Evolutionary conservation across 805 yeast genomes (phyloP), one percentile per base, ranked within the genome.

Genomic region (Candida boidinii): DNA sequence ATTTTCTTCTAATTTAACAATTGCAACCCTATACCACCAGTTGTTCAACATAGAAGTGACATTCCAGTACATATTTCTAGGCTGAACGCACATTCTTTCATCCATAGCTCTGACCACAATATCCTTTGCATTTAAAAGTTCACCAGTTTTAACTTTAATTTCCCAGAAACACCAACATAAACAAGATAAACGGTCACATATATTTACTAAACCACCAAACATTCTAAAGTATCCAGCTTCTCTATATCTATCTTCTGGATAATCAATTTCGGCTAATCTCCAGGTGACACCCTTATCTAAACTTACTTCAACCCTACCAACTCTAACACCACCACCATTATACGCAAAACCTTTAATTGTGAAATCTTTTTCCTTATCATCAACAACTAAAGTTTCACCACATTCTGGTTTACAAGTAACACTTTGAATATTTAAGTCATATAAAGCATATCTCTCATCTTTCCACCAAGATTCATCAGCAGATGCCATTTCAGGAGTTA

Each of bases 101-200:
- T 57, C 62, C 62, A 57, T 57, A 0, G 49, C 60, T 30, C 62
- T 46, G 5, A 57, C 62, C 4, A 57, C 32, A 11, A 57, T 44
- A 27, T 54, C 60, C 30, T 48, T 44, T 2, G 61, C 42, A 2
- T 23, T 28, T 12, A 34, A 23, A 16, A 56, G 28, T 3, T 45
- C 48, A 6, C 33, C 17, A 11, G 39, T 41, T 2, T 45, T 38
- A 6, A 57, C 41, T 9, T 48, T 43, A 4, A 54, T 15, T 11
- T 44, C 41, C 62, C 62, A 57, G 32, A 56, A 56, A 30, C 60
- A 56, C 62, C 62, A 57, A 34, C 60, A 56, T 11, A 56, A 41
- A 28, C 46, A 48, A 14, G 56, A 45, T 43, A 45, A 39, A 27
- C 62, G 39, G 19, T 57, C 60, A 30, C 54, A 53, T 4, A 57